Base-by-base conservation (phyloP, 306 rosid genomes). In the Glycine soja region DNA sequence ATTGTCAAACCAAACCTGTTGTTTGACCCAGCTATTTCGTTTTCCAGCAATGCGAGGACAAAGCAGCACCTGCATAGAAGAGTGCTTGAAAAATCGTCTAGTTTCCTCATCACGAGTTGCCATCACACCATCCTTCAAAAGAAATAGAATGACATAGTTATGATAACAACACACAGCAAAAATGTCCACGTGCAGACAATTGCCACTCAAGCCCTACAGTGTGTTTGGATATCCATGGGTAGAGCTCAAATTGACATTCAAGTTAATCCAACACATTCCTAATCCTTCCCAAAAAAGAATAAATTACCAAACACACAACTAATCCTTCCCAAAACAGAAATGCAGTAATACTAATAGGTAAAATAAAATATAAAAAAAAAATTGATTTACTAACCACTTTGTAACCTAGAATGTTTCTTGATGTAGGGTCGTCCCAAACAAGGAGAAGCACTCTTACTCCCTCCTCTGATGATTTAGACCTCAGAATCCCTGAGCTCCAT, bases 381-480 rank as follows among this genome's bases (percentile, higher is more conserved):
- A 72, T 30, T 68, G 74, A 77, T 62, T 42, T 51, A 90, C 97
- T 92, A 75, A 93, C 99, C 8, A 93, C 90, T 83, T 70, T 88
- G 80, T 88, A 90, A 67, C 99, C 99, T 58, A 95, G 81, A 85
- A 95, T 93, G 88, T 72, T 95, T 85, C 97, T 93, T 53, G 99
- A 95, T 16, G 99, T 89, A 19, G 98, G 99, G 74, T 95, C 99
- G 81, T 95, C 99, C 99, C 99, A 95, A 72, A 95, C 82, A 86
- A 95, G 99, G 57, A 95, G 94, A 86, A 95, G 90, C 85, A 95
- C 99, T 66, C 99, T 89, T 71, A 95, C 98, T 85, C 99, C 99
- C 79, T 95, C 99, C 79, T 95, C 98, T 80, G 89, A 93, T 34
- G 99, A 95, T 87, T 92, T 95, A 13, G 92, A 52, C 88, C 93